phyloP scores from a whole-genome alignment of 2,329 filamentous ascomycete genomes.

The Colletotrichum truncatum region DNA sequence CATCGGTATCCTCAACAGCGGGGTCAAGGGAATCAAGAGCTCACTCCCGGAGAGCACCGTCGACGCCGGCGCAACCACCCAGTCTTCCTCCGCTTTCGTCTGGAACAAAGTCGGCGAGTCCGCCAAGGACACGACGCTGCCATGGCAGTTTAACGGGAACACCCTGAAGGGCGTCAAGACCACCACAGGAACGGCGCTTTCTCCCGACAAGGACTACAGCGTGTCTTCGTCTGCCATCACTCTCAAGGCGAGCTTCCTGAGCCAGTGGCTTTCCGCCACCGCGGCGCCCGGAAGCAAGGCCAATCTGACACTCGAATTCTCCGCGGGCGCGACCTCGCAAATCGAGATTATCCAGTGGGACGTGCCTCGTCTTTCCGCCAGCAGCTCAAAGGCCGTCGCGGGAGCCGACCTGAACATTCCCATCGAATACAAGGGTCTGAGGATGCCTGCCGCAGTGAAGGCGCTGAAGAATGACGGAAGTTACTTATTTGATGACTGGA shows the following conservation, averaged over 20 bases:
- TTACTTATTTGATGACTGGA: slow-evolving; percentile 66
- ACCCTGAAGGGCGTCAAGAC: slow-evolving; percentile 50
- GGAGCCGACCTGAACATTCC: slow-evolving; percentile 56
- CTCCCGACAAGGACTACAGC: slow-evolving; percentile 53
- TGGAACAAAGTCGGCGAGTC: slow-evolving; percentile 60
- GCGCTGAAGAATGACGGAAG: slow-evolving; percentile 56
- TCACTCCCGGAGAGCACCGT: slow-evolving; percentile 60
- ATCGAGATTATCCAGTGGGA: slow-evolving; percentile 64
- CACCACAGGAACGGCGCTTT: slow-evolving; percentile 39
- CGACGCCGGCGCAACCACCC: slow-evolving; percentile 52
- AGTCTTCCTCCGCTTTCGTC: slow-evolving; percentile 62
- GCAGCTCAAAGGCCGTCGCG: slow-evolving; percentile 24
- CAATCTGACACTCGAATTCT: slow-evolving; percentile 63
- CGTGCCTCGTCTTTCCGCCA: slow-evolving; percentile 47
- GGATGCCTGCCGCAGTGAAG: slow-evolving; percentile 59
- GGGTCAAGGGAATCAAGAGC: slow-evolving; percentile 53
- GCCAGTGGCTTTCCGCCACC: slow-evolving; percentile 49
- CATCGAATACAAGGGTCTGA: slow-evolving; percentile 59
- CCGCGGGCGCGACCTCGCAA: slow-evolving; percentile 54
- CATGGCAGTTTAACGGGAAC: slow-evolving; percentile 65
- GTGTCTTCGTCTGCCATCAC: slow-evolving; percentile 54
- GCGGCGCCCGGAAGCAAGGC: slow-evolving; percentile 54
- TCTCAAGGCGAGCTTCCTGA: slow-evolving; percentile 56
- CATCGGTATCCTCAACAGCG: slow-evolving; percentile 56
- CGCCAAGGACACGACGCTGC: slow-evolving; percentile 51